phyloP scores from a whole-genome alignment of 768 basidiomycete genomes.

The Auricularia sp. region DNA sequence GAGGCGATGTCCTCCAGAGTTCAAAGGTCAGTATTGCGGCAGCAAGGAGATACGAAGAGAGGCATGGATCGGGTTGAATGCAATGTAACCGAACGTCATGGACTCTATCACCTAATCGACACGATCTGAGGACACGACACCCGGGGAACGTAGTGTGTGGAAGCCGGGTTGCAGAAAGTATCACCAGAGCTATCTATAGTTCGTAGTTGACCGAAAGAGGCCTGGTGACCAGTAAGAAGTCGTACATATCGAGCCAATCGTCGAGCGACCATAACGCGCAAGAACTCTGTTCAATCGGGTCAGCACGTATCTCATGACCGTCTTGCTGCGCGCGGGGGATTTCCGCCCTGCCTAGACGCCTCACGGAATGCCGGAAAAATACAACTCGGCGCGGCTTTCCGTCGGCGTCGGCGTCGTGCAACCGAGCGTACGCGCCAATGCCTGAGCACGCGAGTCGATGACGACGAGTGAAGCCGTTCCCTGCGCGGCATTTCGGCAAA shows the following conservation, averaged over 20 bases:
- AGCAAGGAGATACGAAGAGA: too few species aligned
- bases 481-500: not conserved
- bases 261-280: not conserved
- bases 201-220: not conserved
- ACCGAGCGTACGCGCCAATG: not conserved
- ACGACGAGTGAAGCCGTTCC: not conserved
- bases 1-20: too few species aligned
- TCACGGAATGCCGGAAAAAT: not conserved
- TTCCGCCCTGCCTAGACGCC: not conserved
- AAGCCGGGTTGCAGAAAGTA: not conserved
- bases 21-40: too few species aligned
- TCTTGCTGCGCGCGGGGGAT: not conserved
- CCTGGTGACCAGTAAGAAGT: not conserved
- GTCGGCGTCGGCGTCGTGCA: not conserved
- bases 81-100: too few species aligned
- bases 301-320: not conserved
- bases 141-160: not conserved
- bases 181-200: not conserved
- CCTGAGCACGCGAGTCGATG: not conserved
- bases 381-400: not conserved
- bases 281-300: not conserved
- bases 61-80: too few species aligned
- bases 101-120: too few species aligned
- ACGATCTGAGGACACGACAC: not conserved
- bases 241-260: not conserved